Evolutionary conservation across 768 basidiomycete genomes (phyloP), one percentile per base, ranked within the genome.

Genomic region (Lentinula edodes): DNA sequence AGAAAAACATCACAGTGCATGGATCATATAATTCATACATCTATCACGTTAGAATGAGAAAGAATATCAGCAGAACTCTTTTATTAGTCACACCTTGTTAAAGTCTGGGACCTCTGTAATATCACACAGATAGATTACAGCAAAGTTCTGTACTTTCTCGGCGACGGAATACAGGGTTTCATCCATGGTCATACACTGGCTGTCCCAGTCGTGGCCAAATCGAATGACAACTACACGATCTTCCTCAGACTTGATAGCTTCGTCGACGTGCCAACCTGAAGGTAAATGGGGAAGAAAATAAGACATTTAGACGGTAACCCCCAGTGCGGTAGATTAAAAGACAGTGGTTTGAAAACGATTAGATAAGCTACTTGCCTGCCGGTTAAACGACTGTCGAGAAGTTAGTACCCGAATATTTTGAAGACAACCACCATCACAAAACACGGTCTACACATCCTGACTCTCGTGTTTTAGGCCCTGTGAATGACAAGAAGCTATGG

Each of bases 21-120:
- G 91, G 88, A 70, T 98, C 96, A 71, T 98, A 99, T 73, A 98
- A 76, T 73, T 98, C 97, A 74, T 98, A 98, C 96, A 98, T 98
- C 95, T 96, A 46, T 1, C 52, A 12, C 20, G 38, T 23, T 20
- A 18, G 58, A 63, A 28, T 52, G 64, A n/a, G 4, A 54, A 28
- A 28, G 18, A 20, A 4, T 43, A 51, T 12, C 52, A 34, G 6
- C 34, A 13, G 23, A 46, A 12, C 5, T 5, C 35, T 43, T 28
- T 20, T 18, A 58, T 15, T 1, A 42, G 9, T 69, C 83, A 42
- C 55, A 90, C 95, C 86, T 98, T 98, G 77, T 96, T 98, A 77
- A 98, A 98, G 72, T 98, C 97, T 1, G 97, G 96, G 0, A 98
- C 96, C 63, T 94, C 88, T 0, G 93, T 97, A 69, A 97, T 98